Evolutionary conservation across 164 flowering plant genomes (phyloP), one percentile per base, ranked within the genome.

Genomic region (Taxillus chinensis): DNA sequence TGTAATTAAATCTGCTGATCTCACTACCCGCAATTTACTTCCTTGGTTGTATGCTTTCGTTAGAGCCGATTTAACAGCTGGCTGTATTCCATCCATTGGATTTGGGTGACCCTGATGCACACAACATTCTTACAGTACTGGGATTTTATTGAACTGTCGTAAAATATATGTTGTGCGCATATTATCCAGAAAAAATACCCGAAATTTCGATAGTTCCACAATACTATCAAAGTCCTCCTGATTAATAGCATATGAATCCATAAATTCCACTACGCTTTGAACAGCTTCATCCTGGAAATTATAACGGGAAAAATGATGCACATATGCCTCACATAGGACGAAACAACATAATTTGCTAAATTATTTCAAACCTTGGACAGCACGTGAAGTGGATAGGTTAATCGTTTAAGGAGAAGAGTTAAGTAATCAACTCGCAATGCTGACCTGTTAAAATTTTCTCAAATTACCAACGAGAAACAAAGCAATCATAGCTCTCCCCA

Each of bases 31-130:
- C 12, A 77, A 72, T 46, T 77, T 82, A 72, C 91, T 87, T 53
- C 85, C 86, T 78, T 86, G 84, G 68, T 89, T 90, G 73, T 90
- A 90, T 67, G 95, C 92, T 70, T 71, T 87, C 27, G 97, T 93
- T 11, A 90, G 70, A 52, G 97, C 93, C 71, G 89, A 75, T 75
- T 93, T 93, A 5, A 88, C 92, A 39, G 93, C 82, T 41, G 97
- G 80, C 61, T 70, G 87, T 64, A 93, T 71, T 64, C 95, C 97
- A 48, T 89, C 96, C 65, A 86, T 58, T 4, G 95, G 97, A 80
- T 79, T 82, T 59, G 78, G 79, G 62, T 74, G 86, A 52, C 90
- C 90, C 99, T 92, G 77, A 62, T 60, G 41, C 45, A 71, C 11
- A 67, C 42, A n/a, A 15, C 45, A 16, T 27, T 4, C 49, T 7